phyloP scores from a whole-genome alignment of 768 basidiomycete species.

The Suillus bovinus region DNA sequence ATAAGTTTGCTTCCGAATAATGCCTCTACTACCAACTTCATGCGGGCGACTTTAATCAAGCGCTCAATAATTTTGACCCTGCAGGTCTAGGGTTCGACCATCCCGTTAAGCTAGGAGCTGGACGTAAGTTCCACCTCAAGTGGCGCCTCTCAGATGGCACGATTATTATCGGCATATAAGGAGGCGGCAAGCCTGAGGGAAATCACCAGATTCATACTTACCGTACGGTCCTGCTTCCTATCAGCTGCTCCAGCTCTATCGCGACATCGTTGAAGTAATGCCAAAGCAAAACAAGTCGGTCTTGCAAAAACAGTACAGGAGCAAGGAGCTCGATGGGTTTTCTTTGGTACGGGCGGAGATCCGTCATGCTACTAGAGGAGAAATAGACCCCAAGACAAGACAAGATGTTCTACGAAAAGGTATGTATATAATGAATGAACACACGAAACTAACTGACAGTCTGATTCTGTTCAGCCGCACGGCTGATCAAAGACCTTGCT shows the following conservation, averaged over 20 bases:
- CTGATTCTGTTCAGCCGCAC: not conserved
- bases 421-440: not conserved
- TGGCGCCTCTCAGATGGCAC: not conserved
- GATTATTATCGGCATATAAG: not conserved
- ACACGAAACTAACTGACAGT: not conserved
- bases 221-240: not conserved
- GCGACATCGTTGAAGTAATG: not conserved
- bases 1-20: not conserved
- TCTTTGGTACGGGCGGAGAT: conserved; percentile 16
- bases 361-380: not conserved
- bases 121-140: not conserved
- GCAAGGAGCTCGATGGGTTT: conserved; percentile 22
- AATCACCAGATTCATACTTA: not conserved
- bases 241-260: not conserved
- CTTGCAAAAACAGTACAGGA: conserved; percentile 24
- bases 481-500: conserved; percentile 3
- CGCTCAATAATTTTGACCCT: not conserved
- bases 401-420: conserved; percentile 5
- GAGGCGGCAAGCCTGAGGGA: not conserved
- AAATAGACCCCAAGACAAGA: not conserved
- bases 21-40: too few relatives aligned
- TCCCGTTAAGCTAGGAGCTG: not conserved
- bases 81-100: not conserved
- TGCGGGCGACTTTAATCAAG: not conserved
- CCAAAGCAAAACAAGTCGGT: conserved; percentile 16